Conservation (phyloP, 2,329 filamentous ascomycete genomes). For the Cordyceps militaris region DNA sequence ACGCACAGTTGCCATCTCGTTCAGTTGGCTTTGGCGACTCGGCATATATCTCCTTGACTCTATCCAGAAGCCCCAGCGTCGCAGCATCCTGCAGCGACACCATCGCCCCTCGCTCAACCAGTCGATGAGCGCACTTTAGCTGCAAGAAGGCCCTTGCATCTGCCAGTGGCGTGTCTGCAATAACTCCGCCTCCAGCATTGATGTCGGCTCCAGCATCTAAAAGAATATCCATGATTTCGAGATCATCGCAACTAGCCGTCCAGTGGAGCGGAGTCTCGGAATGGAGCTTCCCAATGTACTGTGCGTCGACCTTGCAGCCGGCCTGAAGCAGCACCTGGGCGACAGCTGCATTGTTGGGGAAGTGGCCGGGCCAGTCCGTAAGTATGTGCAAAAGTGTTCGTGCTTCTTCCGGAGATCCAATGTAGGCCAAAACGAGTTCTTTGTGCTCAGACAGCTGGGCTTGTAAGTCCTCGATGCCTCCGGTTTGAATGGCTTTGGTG, state of each 20-base stretch:
- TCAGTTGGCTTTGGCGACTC: background rate
- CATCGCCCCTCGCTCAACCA: conserved; percentile 15
- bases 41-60: conserved; percentile 8
- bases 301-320: conserved; percentile 14
- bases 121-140: conserved; percentile 12
- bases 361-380: conserved; percentile 16
- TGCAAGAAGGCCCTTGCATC: conserved; percentile 16
- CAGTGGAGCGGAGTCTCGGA: conserved; percentile 16
- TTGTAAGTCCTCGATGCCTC: conserved; percentile 7
- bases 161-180: conserved; percentile 16
- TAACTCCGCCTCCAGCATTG: conserved; percentile 15
- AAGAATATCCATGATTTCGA: conserved; percentile 14
- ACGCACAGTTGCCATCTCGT: conserved; percentile 9
- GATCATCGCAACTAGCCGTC: conserved; percentile 16
- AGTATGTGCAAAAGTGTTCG: conserved; percentile 15
- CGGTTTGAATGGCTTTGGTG: conserved; percentile 13
- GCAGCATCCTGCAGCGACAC: conserved; percentile 15
- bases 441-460: conserved; percentile 7
- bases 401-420: conserved; percentile 10
- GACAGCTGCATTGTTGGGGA: conserved; percentile 8
- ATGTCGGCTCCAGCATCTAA: conserved; percentile 18
- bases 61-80: conserved; percentile 14
- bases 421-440: conserved; percentile 10
- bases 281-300: conserved; percentile 13
- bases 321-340: conserved; percentile 9